Base-by-base conservation (phyloP, 768 basidiomycete genomes). In the Coprinopsis strossmayeri region DNA sequence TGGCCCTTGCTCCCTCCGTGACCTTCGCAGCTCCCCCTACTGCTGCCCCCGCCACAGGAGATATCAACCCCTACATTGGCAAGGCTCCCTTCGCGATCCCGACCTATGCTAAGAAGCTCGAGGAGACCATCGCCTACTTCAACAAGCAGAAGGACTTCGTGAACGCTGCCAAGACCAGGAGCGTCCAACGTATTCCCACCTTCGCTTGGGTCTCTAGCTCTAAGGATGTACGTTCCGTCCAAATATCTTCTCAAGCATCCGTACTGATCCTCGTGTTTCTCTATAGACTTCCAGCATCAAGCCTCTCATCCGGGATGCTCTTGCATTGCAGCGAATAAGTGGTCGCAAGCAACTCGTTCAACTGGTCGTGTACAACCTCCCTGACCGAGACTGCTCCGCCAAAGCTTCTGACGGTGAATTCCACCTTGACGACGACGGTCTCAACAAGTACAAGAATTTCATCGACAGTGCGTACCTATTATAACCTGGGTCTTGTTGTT, bases 311-410 rank as follows among this genome's bases (percentile, higher is more conserved):
- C n/a, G 15, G 18, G 55, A 53, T 10, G 49, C 57, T n/a, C 47
- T 53, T 25, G 20, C 9, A 1, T 35, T 13, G 9, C 56, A 54
- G 53, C 44, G 13, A 24, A 28, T 40, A 17, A 53, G 52, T 4
- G 37, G 53, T 12, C 50, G 58, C 46, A 53, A 55, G 32, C 61
- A 63, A 41, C 54, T 65, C 20, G 56, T 68, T 35, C 61, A 65
- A 38, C 48, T 66, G 27, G 63, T 61, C 25, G 58, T 68, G 18
- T 67, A 68, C 59, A 61, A 66, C 41, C 57, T 68, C 15, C 66
- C 66, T 17, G 60, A 66, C 26, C 59, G 65, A 45, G 67, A 67
- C 45, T 67, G 67, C 45, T 57, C 59, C 44, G 66, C 66, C 13
- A 62, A 63, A 39, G 64, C 65, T 2, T 63, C 62, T 3, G 54